phyloP scores from a whole-genome alignment of 2,329 filamentous ascomycete species.

The Botrytis byssoidea region DNA sequence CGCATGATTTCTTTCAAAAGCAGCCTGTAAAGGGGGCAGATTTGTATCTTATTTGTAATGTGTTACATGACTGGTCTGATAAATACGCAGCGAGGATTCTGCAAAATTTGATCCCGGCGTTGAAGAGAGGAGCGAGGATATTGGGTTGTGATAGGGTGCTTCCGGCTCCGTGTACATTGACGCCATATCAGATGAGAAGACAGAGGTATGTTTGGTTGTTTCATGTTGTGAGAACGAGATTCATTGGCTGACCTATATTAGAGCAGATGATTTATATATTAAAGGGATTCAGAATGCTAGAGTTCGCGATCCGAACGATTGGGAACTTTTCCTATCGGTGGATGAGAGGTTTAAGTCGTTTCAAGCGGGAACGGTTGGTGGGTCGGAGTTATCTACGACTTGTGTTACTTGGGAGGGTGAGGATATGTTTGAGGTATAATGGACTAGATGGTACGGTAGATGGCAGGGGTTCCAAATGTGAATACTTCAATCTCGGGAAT shows the following conservation, averaged over 20 bases:
- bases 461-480: not conserved
- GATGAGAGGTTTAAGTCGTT: not conserved
- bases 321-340: not conserved
- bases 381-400: not conserved
- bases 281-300: conserved; percentile 1
- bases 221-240: too few species aligned
- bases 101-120: not conserved
- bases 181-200: not conserved
- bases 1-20: not conserved
- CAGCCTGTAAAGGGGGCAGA: not conserved
- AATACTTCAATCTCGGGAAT: not conserved
- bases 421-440: not conserved
- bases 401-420: not conserved
- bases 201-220: not conserved
- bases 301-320: conserved; percentile 4
- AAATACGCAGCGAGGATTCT: not conserved
- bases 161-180: not conserved
- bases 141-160: not conserved
- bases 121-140: not conserved
- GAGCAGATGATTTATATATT: not conserved
- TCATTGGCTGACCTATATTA: not conserved
- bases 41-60: not conserved
- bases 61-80: conserved; percentile 1
- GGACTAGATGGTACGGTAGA: too few species aligned
- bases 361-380: not conserved